Percentiles rank a stretch among this genome's conserved stretches.
These are phyloP conservation scores for Uronychia setigera DNA, from an alignment of 73 alveolate genomes.

Conservation along the genomic window DNA sequence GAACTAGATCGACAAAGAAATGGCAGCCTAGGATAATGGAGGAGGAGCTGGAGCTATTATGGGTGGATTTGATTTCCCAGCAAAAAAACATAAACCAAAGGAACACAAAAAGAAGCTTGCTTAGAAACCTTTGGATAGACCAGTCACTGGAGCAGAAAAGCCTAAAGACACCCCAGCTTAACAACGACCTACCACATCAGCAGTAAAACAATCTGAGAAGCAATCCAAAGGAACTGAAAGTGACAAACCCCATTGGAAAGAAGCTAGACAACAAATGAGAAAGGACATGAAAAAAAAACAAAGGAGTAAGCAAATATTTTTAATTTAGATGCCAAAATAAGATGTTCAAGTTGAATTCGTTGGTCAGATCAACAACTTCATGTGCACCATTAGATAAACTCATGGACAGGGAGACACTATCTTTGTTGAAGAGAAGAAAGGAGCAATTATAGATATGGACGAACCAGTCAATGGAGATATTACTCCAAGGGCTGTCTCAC, in stretches of 20 bases:
- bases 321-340: background rate
- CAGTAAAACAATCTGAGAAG: background rate
- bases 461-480: background rate
- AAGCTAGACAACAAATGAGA: background rate
- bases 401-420: background rate
- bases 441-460: background rate
- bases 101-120: background rate
- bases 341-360: background rate
- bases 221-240: background rate
- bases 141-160: too few species aligned
- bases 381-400: background rate
- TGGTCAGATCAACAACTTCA: background rate
- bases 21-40: background rate
- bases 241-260: background rate
- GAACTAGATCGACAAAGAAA: background rate
- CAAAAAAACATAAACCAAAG: background rate
- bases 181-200: too few species aligned
- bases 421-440: background rate
- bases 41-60: background rate
- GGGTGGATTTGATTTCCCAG: background rate
- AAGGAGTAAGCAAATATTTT: background rate
- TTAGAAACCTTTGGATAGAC: too few species aligned
- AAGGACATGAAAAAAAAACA: background rate
- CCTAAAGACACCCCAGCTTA: too few species aligned
- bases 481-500: background rate